Evolutionary conservation across 2,329 filamentous ascomycete species (phyloP).

Genomic region (Curvularia lunata): DNA sequence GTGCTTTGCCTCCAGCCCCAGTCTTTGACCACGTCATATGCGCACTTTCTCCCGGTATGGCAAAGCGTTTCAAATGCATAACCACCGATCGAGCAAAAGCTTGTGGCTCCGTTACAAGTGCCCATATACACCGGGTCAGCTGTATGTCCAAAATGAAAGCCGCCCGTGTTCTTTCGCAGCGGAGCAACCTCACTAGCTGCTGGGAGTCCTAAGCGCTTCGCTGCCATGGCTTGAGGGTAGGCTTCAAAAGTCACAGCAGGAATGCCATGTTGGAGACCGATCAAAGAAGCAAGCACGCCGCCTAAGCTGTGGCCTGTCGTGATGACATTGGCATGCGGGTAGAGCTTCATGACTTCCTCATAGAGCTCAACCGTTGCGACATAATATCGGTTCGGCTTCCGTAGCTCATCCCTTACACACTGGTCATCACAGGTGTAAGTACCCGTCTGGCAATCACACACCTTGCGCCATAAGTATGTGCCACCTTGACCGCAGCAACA

Average conservation of each 20-base stretch:
- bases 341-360: conserved; percentile 42
- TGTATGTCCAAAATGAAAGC: conserved; percentile 47
- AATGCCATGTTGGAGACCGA: conserved; percentile 43
- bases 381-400: conserved; percentile 43
- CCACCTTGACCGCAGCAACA: conserved; percentile 48
- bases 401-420: conserved; percentile 42
- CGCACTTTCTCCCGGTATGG: conserved; percentile 45
- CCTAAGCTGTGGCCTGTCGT: conserved; percentile 46
- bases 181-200: conserved; percentile 39
- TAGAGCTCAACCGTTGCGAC: conserved; percentile 42
- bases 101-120: conserved; percentile 44
- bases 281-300: conserved; percentile 45
- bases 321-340: conserved; percentile 44
- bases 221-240: conserved; percentile 46
- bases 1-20: conserved; percentile 47
- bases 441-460: conserved; percentile 45
- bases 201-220: conserved; percentile 41
- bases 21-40: conserved; percentile 48
- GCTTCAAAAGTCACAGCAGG: conserved; percentile 45
- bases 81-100: conserved; percentile 46
- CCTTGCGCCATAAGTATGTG: conserved; percentile 44
- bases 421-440: conserved; percentile 46
- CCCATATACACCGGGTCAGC: conserved; percentile 48
- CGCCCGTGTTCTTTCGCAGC: conserved; percentile 42
- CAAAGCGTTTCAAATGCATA: conserved; percentile 47